Evolutionary conservation across 2,329 filamentous ascomycete genomes (phyloP), one percentile per base, ranked within the genome.

Genomic region (Fusarium marasasianum): DNA sequence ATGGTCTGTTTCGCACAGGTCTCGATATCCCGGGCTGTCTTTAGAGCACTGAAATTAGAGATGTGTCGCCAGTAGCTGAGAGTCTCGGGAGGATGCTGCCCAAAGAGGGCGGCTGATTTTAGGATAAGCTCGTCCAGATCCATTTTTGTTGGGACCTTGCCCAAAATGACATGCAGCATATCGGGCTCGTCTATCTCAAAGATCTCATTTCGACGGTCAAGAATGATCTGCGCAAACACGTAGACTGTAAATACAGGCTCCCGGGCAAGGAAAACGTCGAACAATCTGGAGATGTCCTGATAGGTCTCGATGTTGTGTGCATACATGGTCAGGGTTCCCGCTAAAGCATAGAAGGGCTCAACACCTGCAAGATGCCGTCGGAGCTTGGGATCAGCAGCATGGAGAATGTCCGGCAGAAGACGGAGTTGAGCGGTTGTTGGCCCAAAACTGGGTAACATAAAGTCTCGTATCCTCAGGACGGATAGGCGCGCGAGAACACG

Each of bases 291-390:
- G 79, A 99, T 98, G 75, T 96, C 93, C 72, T 90, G 90, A 81
- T 98, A 98, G 47, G 92, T 91, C 82, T 96, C 92, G 70, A 99
- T 95, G 81, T 98, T 96, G 83, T 99, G 96, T 24, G 96, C 95
- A 82, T 98, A 99, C 86, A 99, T 91, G 40, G 97, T 99, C 48
- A 99, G 88, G 1, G 95, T 98, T 54, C 94, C 95, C n/a, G 94
- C 91, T 10, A 99, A 87, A 9, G 96, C 96, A 82, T 98, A 99
- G 82, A 95, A 98, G 3, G 96, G 96, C 79, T 95, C 91, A 22
- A 92, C 93, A 31, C 87, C 88, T 3, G 92, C 90, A n/a, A 98
- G 86, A 83, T 98, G 96, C 13, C 83, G 85, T 81, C 90, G 92
- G 31, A 99, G 87, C 48, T 87, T 85, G 9, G 91, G 89, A 81